These are phyloP conservation scores for Perkinsus marinus DNA, from an alignment of 169 alveolate species.

Conservation along the genomic window DNA sequence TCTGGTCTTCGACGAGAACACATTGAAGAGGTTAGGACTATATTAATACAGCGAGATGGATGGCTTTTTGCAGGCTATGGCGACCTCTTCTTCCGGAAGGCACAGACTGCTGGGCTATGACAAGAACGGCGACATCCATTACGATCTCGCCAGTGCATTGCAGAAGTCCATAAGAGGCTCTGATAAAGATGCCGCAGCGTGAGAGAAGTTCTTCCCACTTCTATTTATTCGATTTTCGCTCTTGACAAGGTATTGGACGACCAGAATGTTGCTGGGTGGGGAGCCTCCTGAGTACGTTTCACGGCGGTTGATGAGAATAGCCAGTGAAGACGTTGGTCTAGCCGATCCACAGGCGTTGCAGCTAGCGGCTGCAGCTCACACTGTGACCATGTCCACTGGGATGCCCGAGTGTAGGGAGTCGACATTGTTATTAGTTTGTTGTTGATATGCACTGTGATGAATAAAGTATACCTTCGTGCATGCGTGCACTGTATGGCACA, in stretches of 20 bases:
- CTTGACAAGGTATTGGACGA: constrained; percentile 2
- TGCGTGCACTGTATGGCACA: no score
- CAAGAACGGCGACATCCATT: constrained; percentile 6
- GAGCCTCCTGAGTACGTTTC: constrained; percentile 9
- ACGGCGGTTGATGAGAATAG: constrained; percentile 6
- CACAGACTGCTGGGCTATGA: neutral
- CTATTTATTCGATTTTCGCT: no score
- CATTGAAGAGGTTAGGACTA: neutral
- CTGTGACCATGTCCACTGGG: constrained; percentile 3
- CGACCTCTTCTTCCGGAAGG: neutral
- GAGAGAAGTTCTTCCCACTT: neutral
- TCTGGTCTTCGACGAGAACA: neutral
- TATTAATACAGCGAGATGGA: neutral
- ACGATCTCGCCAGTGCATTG: constrained; percentile 1
- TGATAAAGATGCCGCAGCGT: constrained; percentile 8
- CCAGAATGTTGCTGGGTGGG: constrained; percentile 9
- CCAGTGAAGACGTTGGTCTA: constrained; percentile 6
- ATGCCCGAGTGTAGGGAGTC: constrained; percentile 6
- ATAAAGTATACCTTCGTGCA: no score
- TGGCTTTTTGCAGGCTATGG: neutral
- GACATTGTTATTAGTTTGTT: no score
- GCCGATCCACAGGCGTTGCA: constrained; percentile 6
- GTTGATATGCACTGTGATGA: no score
- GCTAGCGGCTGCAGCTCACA: constrained; percentile 4
- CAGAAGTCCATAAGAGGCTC: constrained; percentile 1